Base-by-base conservation (phyloP, 805 yeast species). In the Torulaspora delbrueckii region DNA sequence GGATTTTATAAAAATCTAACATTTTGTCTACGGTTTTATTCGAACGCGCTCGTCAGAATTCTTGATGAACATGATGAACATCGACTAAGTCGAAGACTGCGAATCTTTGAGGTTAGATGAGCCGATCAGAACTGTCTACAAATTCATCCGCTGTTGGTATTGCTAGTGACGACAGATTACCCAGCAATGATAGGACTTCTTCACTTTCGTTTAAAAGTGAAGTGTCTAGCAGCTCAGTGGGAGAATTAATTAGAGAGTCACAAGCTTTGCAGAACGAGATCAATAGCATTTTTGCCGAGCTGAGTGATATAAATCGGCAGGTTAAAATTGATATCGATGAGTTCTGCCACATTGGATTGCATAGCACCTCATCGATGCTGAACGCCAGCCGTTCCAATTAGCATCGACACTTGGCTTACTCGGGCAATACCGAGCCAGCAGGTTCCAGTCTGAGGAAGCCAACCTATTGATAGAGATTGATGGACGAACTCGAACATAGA, bases 241-340 rank as follows among this genome's bases (percentile, higher is more conserved):
- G 26, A 14, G 48, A 30, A 6, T 14, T 50, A 31, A 22, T 52
- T 9, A 36, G 48, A 16, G 51, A 51, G 32, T 40, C 58, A 14
- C 32, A 35, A 23, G 27, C 23, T 18, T 54, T 63, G 28, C 68
- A 64, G 40, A 33, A 44, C 10, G 67, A 62, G 23, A 62, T 64
- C 5, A 49, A 49, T 13, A 28, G 28, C 13, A 45, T 54, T 1
- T 60, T 58, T 36, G 48, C 45, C 3, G 46, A 54, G 18, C 45
- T 60, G 16, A 50, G 49, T 13, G 48, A 47, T 10, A 41, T 51
- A 4, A 61, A 63, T 42, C 49, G 53, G 30, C 57, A 60, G 34
- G 53, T 60, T 3, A 44, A 60, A 30, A 38, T 33, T 5, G 68
- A 63, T 37, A 52, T 63, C 8, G 58, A 60, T 36, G 66, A 62